These are phyloP conservation scores for Camellia sinensis DNA, from an alignment of 148 eudicot species.

Conservation along the genomic window DNA sequence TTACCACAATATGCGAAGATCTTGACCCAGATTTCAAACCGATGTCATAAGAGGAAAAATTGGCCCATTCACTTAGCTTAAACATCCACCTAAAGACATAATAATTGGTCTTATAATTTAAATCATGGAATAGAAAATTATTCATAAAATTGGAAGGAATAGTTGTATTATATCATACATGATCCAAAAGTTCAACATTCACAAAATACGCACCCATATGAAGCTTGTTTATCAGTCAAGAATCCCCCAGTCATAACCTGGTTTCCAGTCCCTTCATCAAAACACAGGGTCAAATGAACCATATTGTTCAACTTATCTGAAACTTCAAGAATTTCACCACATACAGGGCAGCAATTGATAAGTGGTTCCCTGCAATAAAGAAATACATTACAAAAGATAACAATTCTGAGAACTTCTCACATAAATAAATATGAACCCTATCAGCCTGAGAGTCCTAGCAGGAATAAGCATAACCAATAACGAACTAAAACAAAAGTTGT, in stretches of 20 bases:
- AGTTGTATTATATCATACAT: constrained; percentile 4
- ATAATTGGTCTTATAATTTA: constrained; percentile 8
- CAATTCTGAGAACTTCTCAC: neutral
- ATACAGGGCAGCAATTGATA: constrained; percentile 84
- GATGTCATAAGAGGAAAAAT: constrained; percentile 71
- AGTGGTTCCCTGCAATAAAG: constrained; percentile 68
- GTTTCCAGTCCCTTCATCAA: constrained; percentile 92
- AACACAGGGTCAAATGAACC: constrained; percentile 92
- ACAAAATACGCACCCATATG: constrained; percentile 64
- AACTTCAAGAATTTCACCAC: constrained; percentile 76
- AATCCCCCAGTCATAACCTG: constrained; percentile 92
- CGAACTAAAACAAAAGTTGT: neutral
- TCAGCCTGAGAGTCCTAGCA: neutral
- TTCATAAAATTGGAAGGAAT: constrained; percentile 5
- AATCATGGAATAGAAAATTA: neutral
- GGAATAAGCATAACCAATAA: neutral
- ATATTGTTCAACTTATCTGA: constrained; percentile 61
- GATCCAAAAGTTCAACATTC: constrained; percentile 6
- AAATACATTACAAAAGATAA: constrained; percentile 1
- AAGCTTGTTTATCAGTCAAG: constrained; percentile 93
- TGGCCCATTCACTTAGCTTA: constrained; percentile 94
- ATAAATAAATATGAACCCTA: neutral
- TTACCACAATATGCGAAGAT: constrained; percentile 84
- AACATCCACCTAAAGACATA: constrained; percentile 71
- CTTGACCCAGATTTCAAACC: constrained; percentile 80